Conservation (phyloP, 306 rosid genomes). For the Casuarina glauca region DNA sequence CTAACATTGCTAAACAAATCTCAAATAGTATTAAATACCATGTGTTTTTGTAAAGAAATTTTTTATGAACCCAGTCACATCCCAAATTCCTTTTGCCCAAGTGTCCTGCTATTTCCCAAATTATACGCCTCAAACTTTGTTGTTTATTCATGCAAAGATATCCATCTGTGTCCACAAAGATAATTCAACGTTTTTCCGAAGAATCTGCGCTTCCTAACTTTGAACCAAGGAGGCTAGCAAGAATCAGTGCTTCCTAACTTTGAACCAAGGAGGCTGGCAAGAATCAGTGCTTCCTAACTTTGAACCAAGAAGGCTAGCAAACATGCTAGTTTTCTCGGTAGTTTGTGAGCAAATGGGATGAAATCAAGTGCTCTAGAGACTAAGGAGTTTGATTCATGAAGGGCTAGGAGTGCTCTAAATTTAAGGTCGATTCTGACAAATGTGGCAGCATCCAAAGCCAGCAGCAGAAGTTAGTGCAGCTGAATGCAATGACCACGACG, state of each 20-base stretch:
- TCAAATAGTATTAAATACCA: too few species aligned
- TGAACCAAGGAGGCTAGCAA: neutral
- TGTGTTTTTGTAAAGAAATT: too few species aligned
- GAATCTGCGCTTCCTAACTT: neutral
- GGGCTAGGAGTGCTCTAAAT: neutral
- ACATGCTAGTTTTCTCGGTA: neutral
- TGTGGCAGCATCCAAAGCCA: conserved; percentile 5
- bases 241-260: neutral
- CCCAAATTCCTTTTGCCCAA: neutral
- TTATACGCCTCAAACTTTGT: neutral
- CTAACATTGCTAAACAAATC: neutral
- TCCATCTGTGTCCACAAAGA: neutral
- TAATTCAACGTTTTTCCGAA: neutral
- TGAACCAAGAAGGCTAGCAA: neutral
- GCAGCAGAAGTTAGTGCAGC: neutral
- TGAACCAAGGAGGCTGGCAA: neutral
- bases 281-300: neutral
- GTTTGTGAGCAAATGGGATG: neutral
- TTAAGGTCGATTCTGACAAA: neutral
- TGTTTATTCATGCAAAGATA: neutral
- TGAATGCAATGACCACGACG: neutral
- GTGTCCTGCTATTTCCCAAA: neutral
- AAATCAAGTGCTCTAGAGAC: neutral
- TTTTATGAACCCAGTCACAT: neutral
- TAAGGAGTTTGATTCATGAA: neutral